Base-by-base conservation (phyloP, 352 stramenopile species). In the Peronospora destructor region DNA sequence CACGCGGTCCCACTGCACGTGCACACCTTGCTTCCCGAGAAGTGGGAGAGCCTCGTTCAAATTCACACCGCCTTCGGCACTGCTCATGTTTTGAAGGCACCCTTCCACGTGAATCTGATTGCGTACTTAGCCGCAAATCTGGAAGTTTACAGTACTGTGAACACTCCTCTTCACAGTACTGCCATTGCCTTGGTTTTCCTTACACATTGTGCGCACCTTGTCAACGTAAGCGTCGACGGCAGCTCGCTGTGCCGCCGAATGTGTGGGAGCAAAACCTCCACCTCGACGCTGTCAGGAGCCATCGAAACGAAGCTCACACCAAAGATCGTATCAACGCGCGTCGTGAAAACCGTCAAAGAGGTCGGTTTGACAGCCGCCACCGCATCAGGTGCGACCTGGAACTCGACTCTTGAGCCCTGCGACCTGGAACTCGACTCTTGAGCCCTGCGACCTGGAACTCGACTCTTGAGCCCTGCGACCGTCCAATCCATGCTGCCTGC, bases 231-330 rank as follows among this genome's bases (percentile, higher is more conserved):
- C 70, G 12, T 95, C 61, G 3, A 98, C 91, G 13, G 73, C 72
- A 25, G 76, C 62, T 2, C 74, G 72, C 45, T 90, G 82, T 11
- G 60, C 43, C 2, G 47, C 36, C 0, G 75, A 0, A 91, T 25
- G 25, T 76, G 61, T 30, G 50, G 42, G 10, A 89, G 62, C 29
- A 98, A 60, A 2, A 71, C 49, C 13, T 85, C 69, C 1, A 97
- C 85, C 7, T 98, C 59, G 1, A 91, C 69, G 59, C 97, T 85
- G 48, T 98, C 94, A 4, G 95, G 95, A 13, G 95, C 94, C 12
- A 99, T 54, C 3, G 95, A 97, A 6, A 99, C 61, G 54, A 98
- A 99, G 7, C 89, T 98, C 16, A 98, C 96, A 33, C 97, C 97
- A 57, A 98, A 97, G 10, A 99, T 44, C 5, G 97, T 99, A 59